Percentiles rank a stretch among this genome's conserved stretches.
phyloP scores from a whole-genome alignment of 257 asterid genomes.

The Primulina huaijiensis region DNA sequence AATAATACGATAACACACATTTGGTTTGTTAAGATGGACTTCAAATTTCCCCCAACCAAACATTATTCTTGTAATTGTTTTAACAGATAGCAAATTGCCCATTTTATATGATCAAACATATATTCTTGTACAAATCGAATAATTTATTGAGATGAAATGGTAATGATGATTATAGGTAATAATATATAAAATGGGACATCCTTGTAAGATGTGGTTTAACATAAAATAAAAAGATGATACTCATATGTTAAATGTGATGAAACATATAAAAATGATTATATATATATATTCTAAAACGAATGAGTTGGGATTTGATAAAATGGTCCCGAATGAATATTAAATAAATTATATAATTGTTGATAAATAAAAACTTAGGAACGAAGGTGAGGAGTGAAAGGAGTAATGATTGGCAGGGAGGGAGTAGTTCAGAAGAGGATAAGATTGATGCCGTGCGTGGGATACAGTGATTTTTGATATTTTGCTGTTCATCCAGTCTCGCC shows the following conservation, averaged over 20 bases:
- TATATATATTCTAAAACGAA: too few relatives aligned
- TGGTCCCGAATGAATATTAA: too few relatives aligned
- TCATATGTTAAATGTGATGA: too few relatives aligned
- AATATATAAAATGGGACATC: background rate
- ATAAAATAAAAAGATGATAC: too few relatives aligned
- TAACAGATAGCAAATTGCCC: too few relatives aligned
- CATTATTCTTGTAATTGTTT: too few relatives aligned
- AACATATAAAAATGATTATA: too few relatives aligned
- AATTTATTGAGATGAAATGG: background rate
- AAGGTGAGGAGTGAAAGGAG: background rate
- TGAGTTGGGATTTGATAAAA: too few relatives aligned
- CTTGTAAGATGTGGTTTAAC: background rate
- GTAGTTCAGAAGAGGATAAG: slow-evolving; percentile 13
- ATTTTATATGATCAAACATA: too few relatives aligned
- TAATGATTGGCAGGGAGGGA: background rate
- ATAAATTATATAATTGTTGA: too few relatives aligned
- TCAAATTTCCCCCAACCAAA: accelerated
- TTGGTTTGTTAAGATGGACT: too few relatives aligned
- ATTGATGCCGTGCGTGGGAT: background rate
- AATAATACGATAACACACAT: too few relatives aligned
- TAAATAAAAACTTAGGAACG: background rate
- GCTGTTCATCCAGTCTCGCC: slow-evolving; percentile 18
- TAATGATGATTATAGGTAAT: background rate
- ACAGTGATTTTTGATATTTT: background rate
- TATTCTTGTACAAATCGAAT: background rate